Evolutionary conservation across 345 rosid species (phyloP).

Genomic region (Murraya paniculata): DNA sequence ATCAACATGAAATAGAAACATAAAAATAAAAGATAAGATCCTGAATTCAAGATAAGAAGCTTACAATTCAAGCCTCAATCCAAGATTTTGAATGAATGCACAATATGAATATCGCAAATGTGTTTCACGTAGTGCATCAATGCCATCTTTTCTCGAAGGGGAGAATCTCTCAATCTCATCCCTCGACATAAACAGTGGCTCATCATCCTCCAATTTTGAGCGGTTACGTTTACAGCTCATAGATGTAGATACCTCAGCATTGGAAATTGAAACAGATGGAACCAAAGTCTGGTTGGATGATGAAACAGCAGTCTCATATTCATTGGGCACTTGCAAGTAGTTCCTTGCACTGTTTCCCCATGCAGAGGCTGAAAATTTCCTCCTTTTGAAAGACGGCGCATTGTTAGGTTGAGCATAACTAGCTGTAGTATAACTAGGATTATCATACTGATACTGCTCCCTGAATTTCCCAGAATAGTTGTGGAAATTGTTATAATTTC

Average conservation of each 20-base stretch:
- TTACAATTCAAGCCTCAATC: constrained; percentile 66
- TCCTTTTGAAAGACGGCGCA: constrained; percentile 52
- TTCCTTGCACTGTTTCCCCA: constrained; percentile 43
- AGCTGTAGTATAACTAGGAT: constrained; percentile 7
- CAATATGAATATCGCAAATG: constrained; percentile 81
- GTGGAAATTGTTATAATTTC: constrained; percentile 22
- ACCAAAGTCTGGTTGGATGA: constrained; percentile 25
- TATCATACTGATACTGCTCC: constrained; percentile 13
- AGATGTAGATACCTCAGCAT: constrained; percentile 43
- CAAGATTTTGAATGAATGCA: constrained; percentile 66
- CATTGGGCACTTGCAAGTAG: constrained; percentile 12
- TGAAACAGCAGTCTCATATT: constrained; percentile 24
- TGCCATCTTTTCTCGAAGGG: constrained; percentile 84
- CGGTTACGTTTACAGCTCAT: constrained; percentile 52
- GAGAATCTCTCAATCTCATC: constrained; percentile 73
- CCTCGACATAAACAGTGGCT: constrained; percentile 60
- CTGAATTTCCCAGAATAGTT: constrained; percentile 32
- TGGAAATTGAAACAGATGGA: constrained; percentile 34
- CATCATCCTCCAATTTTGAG: constrained; percentile 62
- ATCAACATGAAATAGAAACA: background rate
- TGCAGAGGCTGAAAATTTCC: constrained; percentile 48
- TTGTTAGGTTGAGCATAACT: constrained; percentile 29
- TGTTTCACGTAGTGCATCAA: constrained; percentile 60
- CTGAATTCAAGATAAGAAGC: constrained; percentile 19
- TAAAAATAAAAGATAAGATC: background rate